Evolutionary conservation across 352 stramenopile genomes (phyloP), one percentile per base, ranked within the genome.

Genomic region (Globisporangium viniferum): DNA sequence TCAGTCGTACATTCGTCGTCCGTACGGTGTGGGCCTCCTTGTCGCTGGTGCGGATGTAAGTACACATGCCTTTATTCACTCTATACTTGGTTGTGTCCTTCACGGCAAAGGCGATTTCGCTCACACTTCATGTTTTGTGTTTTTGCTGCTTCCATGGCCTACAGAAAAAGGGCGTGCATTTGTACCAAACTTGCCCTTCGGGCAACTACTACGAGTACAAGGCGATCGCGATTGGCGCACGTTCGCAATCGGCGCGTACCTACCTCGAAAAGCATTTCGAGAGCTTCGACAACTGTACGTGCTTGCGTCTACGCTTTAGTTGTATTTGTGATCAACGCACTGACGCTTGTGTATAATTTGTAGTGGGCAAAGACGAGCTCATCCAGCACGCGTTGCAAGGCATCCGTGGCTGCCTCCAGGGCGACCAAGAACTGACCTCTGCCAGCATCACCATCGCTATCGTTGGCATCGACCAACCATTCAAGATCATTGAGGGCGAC

Each of bases 131-230:
- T 35, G n/a, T n/a, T 20, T 51, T 46, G 46, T 15, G 63, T 49
- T 33, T 15, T 22, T 73, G 8, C 41, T 31, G 39, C 29, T 67
- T 76, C 60, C 5, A 2, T 12, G 39, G 36, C 18, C 46, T 69
- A 35, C 70, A 99, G 84, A 94, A 98, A 82, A 98, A 97, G 71
- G 96, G 96, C 55, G 95, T 98, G 63, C 97, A 99, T 73, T 83
- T 99, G 36, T 99, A 98, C 83, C 93, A 99, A 85, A 99, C 97
- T 24, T 99, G 96, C 81, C 98, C 98, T 27, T 98, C 92, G 55
- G 98, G 97, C 61, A 99, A 99, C 81, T 97, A 99, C 75, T 99
- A 98, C 74, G 98, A 99, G 85, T 99, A 99, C 85, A 97, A 98
- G 77, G 97, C 94, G 39, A 97, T 97, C 56, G 97, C 97, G 67